Base-by-base conservation (phyloP, 495 filamentous ascomycete species). In the Opeltia flavorubescens region DNA sequence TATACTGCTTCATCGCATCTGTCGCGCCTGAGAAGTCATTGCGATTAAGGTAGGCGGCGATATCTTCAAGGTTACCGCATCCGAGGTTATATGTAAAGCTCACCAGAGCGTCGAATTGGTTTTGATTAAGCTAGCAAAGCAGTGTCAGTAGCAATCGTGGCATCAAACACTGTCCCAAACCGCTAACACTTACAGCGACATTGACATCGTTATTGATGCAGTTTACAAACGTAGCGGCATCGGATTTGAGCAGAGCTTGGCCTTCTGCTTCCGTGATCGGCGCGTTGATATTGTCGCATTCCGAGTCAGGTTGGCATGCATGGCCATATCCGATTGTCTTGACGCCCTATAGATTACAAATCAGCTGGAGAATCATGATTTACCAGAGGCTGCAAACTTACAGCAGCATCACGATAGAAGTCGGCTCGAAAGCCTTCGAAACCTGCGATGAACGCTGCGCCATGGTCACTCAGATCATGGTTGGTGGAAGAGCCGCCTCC, bases 81-180 rank as follows among this genome's bases (percentile, higher is more conserved):
- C 71, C 71, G 11, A 68, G 60, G 55, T 72, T 75, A 60, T 65
- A 73, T 8, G 68, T 58, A 60, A 65, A 74, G 44, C 59, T 64
- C 27, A 70, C 62, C 7, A 74, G 57, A 0, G 70, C 70, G 26
- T 68, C 71, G 52, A 67, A 74, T 53, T 72, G 62, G 55, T 75
- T 72, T 11, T 55, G 59, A 50, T 70, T 72, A 38, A 75, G 62
- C 13, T 52, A 23, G 5, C 7, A 0, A 9, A 24, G 15, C 18
- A 2, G 4, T 43, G 6, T 43, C 12, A 36, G 34, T 35, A 35
- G 13, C 5, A 13, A 35, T 1, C 33, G 18, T 8, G 33, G 33
- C n/a, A n/a, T n/a, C n/a, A n/a, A n/a, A n/a, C n/a, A n/a, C n/a
- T n/a, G n/a, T n/a, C n/a, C n/a, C 30, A 33, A 33, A 15, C 9